Base-by-base conservation (phyloP, 768 basidiomycete genomes). In the Suillus discolor region DNA sequence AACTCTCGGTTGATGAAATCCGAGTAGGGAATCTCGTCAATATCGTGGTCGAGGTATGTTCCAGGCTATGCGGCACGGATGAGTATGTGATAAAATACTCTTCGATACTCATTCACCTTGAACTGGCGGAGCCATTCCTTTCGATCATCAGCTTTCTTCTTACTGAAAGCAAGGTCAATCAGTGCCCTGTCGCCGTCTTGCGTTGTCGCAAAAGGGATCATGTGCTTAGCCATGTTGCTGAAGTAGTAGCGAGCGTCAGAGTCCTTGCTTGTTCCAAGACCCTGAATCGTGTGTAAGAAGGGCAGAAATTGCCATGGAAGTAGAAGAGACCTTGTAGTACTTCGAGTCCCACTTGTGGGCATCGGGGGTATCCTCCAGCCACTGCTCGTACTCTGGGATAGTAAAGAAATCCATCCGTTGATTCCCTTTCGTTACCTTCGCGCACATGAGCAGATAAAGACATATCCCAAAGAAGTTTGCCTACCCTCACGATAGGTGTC, bases 1-100 rank as follows among this genome's bases (percentile, higher is more conserved):
- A 99, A 80, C 74, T 99, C 97, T 78, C 89, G 94, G 83, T 99
- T 98, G 80, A 99, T 97, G 75, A 99, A 99, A 72, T 99, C 96
- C 1, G 91, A 86, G 74, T 89, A 93, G 0, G 93, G 87, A 67
- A 99, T 92, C 71, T 94, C 89, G 54, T 90, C 87, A 39, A 92
- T 84, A 65, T 89, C 86, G 77, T 99, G 97, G 74, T 99, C 89
- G 59, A 99, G 82, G 77, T 83, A 98, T 1, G 97, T 99, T 36
- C 97, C 97, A 47, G 96, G 94, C 93, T 96, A 65, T 57, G 44
- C 20, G 49, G 61, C 18, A 12, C 23, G 2, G 12, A 42, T 60
- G n/a, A 6, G 3, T 4, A 41, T 49, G 57, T 13, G 9, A 25
- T 6, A 18, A 28, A 25, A 25, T 41, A 18, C 16, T 13, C 25